Evolutionary conservation across 2,329 filamentous ascomycete genomes (phyloP).

Genomic region (Berkeleyomyces basicola): DNA sequence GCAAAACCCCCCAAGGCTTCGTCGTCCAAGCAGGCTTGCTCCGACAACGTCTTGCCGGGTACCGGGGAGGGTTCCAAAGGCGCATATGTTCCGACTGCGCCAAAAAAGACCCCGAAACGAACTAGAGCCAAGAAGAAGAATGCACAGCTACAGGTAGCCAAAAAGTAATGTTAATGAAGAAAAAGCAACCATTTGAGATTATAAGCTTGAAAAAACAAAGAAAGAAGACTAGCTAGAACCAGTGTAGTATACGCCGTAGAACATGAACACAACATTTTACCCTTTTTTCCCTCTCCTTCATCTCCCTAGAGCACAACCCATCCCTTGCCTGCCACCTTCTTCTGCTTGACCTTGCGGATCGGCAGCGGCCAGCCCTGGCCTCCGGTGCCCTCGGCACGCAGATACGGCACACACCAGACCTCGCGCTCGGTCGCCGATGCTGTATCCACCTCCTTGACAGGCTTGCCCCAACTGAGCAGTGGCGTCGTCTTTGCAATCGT

Average conservation of each 20-base stretch:
- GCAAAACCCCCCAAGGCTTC: not conserved
- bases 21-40: not conserved
- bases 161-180: not conserved
- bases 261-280: not conserved
- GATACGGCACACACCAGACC: conserved; percentile 66
- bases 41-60: not conserved
- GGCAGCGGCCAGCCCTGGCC: conserved; percentile 71
- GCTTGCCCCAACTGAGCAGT: conserved; percentile 71
- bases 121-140: not conserved
- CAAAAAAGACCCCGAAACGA: not conserved
- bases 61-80: not conserved
- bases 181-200: not conserved
- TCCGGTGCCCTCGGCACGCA: conserved; percentile 50
- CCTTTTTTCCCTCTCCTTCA: not conserved
- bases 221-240: not conserved
- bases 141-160: not conserved
- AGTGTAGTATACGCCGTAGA: not conserved
- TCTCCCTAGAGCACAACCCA: conserved; percentile 49
- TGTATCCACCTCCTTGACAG: conserved; percentile 60
- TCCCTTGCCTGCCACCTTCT: conserved; percentile 50
- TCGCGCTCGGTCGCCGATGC: conserved; percentile 37
- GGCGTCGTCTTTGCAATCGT: conserved; percentile 72
- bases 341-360: conserved; percentile 70
- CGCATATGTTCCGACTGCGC: not conserved
- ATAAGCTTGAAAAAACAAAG: not conserved